These are phyloP conservation scores for Malbranchea zuffiana DNA, from an alignment of 2,329 filamentous ascomycete genomes.

Conservation along the genomic window DNA sequence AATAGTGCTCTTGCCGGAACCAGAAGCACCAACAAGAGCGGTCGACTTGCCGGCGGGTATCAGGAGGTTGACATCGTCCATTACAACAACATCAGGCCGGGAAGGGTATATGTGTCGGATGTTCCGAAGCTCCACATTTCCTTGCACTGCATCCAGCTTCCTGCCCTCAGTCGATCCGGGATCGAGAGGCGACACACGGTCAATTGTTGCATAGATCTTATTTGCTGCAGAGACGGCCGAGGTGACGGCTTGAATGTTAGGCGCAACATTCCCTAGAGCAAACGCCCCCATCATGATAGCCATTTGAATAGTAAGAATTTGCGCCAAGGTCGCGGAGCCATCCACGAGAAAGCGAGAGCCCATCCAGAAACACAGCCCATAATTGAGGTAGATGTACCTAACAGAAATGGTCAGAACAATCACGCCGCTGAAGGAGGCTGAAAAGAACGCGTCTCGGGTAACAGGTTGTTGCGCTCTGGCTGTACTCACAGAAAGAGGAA, in stretches of 20 bases:
- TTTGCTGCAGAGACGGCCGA: slow-evolving; percentile 61
- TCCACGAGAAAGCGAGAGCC: slow-evolving; percentile 56
- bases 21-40: slow-evolving; percentile 34
- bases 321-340: slow-evolving; percentile 49
- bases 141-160: slow-evolving; percentile 55
- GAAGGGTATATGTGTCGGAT: slow-evolving; percentile 41
- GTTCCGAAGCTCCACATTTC: slow-evolving; percentile 59
- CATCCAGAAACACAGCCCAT: slow-evolving; percentile 69
- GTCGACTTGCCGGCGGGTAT: slow-evolving; percentile 35
- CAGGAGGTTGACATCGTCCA: slow-evolving; percentile 25
- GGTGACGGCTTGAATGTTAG: slow-evolving; percentile 66
- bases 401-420: too few relatives aligned
- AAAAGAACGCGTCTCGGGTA: too few relatives aligned
- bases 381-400: too few relatives aligned
- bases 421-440: too few relatives aligned
- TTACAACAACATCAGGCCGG: slow-evolving; percentile 31
- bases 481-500: too few relatives aligned
- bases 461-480: slow-evolving; percentile 54
- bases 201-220: slow-evolving; percentile 78
- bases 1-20: slow-evolving; percentile 35
- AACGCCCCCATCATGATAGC: slow-evolving; percentile 76
- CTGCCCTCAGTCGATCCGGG: slow-evolving; percentile 53
- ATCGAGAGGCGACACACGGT: slow-evolving; percentile 65
- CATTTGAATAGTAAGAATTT: slow-evolving; percentile 66
- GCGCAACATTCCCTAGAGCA: slow-evolving; percentile 65